Conservation (phyloP, 108 stramenopile species). For the Seminavis robusta region DNA sequence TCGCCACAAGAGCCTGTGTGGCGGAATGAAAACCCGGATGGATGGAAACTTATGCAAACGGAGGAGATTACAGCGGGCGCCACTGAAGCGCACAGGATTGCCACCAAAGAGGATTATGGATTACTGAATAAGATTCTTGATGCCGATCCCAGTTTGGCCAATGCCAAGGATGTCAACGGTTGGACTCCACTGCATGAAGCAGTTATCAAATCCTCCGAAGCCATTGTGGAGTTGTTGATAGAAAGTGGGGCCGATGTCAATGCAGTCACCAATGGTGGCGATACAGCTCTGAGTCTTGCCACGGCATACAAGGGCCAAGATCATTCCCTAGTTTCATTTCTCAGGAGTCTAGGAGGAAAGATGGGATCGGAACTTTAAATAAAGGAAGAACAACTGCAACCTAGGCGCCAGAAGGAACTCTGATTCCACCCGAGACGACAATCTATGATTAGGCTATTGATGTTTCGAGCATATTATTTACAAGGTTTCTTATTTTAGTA, state of each 20-base stretch:
- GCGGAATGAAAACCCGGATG: slow-evolving; percentile 41
- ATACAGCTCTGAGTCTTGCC: neutral
- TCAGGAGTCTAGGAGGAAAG: too few relatives aligned
- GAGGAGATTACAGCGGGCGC: neutral
- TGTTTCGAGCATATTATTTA: too few relatives aligned
- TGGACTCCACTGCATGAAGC: slow-evolving; percentile 24
- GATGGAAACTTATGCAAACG: slow-evolving; percentile 21
- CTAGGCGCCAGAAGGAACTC: too few relatives aligned
- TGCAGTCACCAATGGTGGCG: neutral
- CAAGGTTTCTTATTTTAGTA: too few relatives aligned
- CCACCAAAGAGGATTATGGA: too few relatives aligned
- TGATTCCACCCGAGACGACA: too few relatives aligned
- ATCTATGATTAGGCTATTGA: too few relatives aligned
- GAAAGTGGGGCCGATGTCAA: slow-evolving; percentile 28
- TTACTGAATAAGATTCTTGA: neutral
- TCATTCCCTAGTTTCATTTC: too few relatives aligned
- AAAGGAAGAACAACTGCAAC: too few relatives aligned
- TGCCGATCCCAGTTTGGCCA: neutral
- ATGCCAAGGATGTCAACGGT: slow-evolving; percentile 11
- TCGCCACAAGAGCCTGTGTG: slow-evolving; percentile 63
- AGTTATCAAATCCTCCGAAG: neutral
- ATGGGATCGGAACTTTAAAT: too few relatives aligned
- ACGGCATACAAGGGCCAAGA: too few relatives aligned
- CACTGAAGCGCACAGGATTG: too few relatives aligned
- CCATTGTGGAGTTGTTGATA: neutral